A percentile compares a stretch with the other conserved stretches of the same genome.
These are phyloP conservation scores for Aspergillus homomorphus DNA, from an alignment of 495 filamentous ascomycete genomes.

Conservation along the genomic window DNA sequence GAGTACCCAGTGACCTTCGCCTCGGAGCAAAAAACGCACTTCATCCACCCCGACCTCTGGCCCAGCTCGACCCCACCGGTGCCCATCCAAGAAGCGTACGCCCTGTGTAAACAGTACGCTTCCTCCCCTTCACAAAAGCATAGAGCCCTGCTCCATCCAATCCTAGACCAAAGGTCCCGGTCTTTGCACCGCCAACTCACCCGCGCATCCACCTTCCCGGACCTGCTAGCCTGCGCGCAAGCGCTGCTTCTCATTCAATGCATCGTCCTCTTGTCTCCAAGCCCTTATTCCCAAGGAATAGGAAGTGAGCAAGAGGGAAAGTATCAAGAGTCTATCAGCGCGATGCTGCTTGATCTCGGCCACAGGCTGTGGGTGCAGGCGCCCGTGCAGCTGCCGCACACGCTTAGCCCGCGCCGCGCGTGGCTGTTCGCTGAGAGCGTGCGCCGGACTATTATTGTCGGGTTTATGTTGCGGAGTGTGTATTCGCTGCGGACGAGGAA, in stretches of 20 bases:
- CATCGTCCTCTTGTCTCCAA: conserved; percentile 26
- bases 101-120: conserved; percentile 26
- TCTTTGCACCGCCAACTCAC: conserved; percentile 16
- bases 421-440: conserved; percentile 49
- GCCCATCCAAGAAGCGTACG: conserved; percentile 26
- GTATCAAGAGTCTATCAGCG: conserved; percentile 24
- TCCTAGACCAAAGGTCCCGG: conserved; percentile 23
- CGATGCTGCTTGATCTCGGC: conserved; percentile 22
- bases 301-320: background rate
- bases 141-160: conserved; percentile 15
- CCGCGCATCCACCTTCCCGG: conserved; percentile 28
- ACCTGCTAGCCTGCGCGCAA: conserved; percentile 36
- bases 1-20: conserved; percentile 21
- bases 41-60: conserved; percentile 40
- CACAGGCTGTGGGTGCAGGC: conserved; percentile 27
- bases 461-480: conserved; percentile 33
- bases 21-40: conserved; percentile 21
- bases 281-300: conserved; percentile 22
- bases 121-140: background rate
- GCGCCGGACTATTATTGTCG: conserved; percentile 41
- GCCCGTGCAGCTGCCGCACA: conserved; percentile 21
- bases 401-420: conserved; percentile 32
- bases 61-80: conserved; percentile 24
- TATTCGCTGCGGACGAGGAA: conserved; percentile 39
- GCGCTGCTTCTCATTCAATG: conserved; percentile 37